Conservation (phyloP, 179 eudicot genomes). For the Silene coronaria region DNA sequence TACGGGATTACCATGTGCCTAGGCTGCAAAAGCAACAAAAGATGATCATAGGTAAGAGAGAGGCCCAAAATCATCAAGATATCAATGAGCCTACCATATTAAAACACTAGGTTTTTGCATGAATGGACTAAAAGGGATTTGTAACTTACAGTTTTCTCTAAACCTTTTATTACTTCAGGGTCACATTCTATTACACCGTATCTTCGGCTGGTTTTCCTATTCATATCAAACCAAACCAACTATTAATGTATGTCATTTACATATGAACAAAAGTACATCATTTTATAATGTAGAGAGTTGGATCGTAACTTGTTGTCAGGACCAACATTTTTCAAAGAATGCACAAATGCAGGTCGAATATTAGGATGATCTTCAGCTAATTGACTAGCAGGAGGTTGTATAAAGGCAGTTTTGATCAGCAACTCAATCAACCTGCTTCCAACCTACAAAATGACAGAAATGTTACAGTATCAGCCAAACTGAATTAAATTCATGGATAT, state of each 20-base stretch:
- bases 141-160: conserved; percentile 72
- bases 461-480: conserved; percentile 9
- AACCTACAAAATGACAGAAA: conserved; percentile 44
- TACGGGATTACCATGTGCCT: conserved; percentile 96
- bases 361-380: conserved; percentile 55
- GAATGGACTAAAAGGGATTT: not conserved
- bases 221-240: conserved; percentile 12
- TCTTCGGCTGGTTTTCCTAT: conserved; percentile 57
- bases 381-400: conserved; percentile 73
- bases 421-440: conserved; percentile 79
- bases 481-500: not conserved
- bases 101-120: conserved; percentile 1
- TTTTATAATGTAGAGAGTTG: not conserved
- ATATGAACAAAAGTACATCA: not conserved
- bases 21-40: conserved; percentile 48
- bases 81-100: not conserved
- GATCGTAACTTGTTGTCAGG: conserved; percentile 55
- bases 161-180: conserved; percentile 61
- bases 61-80: not conserved
- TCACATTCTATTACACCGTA: conserved; percentile 85
- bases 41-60: not conserved
- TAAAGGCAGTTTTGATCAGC: conserved; percentile 70
- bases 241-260: conserved; percentile 12
- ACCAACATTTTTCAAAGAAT: conserved; percentile 43
- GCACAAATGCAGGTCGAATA: conserved; percentile 85